Percentiles rank a stretch among this genome's conserved stretches.
Evolutionary conservation across 2,329 filamentous ascomycete genomes (phyloP).

Genomic region (Sporothrix brunneoviolacea): DNA sequence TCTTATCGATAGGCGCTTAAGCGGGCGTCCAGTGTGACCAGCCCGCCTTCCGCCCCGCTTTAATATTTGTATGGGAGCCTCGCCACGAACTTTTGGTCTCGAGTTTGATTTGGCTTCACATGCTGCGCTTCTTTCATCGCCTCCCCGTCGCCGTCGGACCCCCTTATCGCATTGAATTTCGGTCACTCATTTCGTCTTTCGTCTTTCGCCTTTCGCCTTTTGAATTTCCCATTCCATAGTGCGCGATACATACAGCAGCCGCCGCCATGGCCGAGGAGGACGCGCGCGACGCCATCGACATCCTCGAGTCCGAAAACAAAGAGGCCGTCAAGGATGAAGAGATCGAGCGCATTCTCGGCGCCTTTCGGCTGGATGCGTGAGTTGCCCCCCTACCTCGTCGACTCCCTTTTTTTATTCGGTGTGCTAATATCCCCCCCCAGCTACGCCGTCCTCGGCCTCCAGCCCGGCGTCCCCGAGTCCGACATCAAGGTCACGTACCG

Average conservation of each 20-base stretch:
- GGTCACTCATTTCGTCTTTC: background rate
- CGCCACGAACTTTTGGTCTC: no score
- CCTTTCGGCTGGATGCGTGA: conserved; percentile 67
- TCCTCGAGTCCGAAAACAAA: conserved; percentile 76
- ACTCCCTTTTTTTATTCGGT: background rate
- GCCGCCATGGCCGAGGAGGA: conserved; percentile 25
- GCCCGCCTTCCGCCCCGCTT: no score
- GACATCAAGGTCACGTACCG: conserved; percentile 94
- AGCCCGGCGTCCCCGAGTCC: conserved; percentile 88
- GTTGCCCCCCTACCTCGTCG: conserved; percentile 19
- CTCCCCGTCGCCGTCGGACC: background rate
- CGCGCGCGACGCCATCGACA: conserved; percentile 61
- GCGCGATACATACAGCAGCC: no score
- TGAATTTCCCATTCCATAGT: no score
- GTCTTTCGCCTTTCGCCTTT: no score
- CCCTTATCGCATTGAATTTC: background rate
- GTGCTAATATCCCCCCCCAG: conserved; percentile 34
- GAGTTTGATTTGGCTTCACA: no score
- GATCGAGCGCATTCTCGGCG: conserved; percentile 87
- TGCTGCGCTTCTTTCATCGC: no score
- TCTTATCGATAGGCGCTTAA: conserved; percentile 12
- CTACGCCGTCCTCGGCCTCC: conserved; percentile 91
- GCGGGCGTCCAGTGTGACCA: no score
- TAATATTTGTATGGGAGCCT: no score
- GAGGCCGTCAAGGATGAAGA: conserved; percentile 96